Conservation (phyloP, 495 filamentous ascomycete species). For the Pyrenula aspistea region DNA sequence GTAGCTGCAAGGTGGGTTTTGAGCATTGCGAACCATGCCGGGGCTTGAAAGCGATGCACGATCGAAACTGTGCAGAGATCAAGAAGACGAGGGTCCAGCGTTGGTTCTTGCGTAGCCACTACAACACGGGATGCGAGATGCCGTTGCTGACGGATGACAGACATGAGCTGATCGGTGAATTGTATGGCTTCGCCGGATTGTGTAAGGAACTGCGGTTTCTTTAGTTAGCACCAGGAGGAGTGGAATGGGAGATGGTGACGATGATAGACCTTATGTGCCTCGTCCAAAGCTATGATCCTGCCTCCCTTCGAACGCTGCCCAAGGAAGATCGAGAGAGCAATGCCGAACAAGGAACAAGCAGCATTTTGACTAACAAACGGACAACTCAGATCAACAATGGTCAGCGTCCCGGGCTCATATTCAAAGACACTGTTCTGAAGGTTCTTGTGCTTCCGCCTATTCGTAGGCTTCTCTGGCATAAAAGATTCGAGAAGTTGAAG, state of each 20-base stretch:
- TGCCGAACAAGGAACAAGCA: conserved; percentile 59
- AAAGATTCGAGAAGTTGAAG: conserved; percentile 32
- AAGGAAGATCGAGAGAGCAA: conserved; percentile 49
- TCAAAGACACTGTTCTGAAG: conserved; percentile 11
- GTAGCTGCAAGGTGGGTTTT: conserved; percentile 48
- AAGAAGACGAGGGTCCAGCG: conserved; percentile 53
- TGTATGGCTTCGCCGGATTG: conserved; percentile 23
- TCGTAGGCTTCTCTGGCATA: conserved; percentile 13
- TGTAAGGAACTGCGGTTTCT: conserved; percentile 34
- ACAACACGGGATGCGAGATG: conserved; percentile 54
- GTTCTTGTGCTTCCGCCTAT: conserved; percentile 7
- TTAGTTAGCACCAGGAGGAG: background rate
- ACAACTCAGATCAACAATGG: conserved; percentile 65
- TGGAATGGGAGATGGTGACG: background rate
- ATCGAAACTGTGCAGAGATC: conserved; percentile 63
- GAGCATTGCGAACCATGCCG: conserved; percentile 53
- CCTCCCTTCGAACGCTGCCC: conserved; percentile 30
- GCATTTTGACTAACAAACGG: conserved; percentile 54
- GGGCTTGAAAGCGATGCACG: conserved; percentile 63
- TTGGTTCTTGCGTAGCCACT: conserved; percentile 72
- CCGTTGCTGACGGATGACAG: conserved; percentile 56
- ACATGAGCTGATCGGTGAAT: conserved; percentile 53
- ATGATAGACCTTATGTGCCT: conserved; percentile 41
- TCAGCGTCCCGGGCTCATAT: conserved; percentile 39
- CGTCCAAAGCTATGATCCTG: conserved; percentile 44